Conservation (phyloP, 352 stramenopile species). For the Globisporangium rhizosaccharum region DNA sequence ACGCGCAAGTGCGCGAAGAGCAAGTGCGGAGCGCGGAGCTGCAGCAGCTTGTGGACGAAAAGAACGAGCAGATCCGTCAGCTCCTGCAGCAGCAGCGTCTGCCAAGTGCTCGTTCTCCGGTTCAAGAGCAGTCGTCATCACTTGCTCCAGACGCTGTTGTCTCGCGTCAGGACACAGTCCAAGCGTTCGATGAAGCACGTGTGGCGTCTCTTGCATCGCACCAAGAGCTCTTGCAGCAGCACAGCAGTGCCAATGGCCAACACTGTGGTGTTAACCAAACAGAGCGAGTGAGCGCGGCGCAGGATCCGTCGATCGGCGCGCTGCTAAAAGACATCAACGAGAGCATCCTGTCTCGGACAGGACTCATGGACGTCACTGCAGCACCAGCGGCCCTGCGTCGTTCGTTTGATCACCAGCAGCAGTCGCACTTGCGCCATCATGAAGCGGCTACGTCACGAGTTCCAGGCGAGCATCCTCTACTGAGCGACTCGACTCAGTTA, state of each 20-base stretch:
- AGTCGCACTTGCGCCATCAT: background rate
- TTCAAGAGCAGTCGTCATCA: too few relatives aligned
- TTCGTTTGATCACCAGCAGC: background rate
- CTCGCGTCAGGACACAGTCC: too few relatives aligned
- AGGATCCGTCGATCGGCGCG: constrained; percentile 2
- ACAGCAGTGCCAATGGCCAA: background rate
- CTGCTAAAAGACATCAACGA: constrained; percentile 9
- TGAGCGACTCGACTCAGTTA: background rate
- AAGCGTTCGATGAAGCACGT: background rate
- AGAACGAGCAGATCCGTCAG: constrained; percentile 58
- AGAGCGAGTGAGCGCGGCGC: background rate
- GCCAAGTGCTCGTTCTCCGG: background rate
- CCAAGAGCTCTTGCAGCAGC: background rate
- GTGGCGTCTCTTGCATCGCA: too few relatives aligned
- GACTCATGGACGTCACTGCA: background rate
- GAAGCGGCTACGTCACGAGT: background rate
- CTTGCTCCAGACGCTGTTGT: too few relatives aligned
- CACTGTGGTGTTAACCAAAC: too few relatives aligned
- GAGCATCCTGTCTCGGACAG: constrained; percentile 7
- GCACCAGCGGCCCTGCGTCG: background rate
- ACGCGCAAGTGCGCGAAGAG: constrained; percentile 40
- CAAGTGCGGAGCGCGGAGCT: constrained; percentile 51
- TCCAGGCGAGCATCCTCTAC: too few relatives aligned
- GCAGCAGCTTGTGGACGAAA: constrained; percentile 50
- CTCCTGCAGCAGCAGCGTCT: constrained; percentile 24